These are phyloP conservation scores for Verticillium zaregamsianum DNA, from an alignment of 2,329 filamentous ascomycete species.

Conservation along the genomic window DNA sequence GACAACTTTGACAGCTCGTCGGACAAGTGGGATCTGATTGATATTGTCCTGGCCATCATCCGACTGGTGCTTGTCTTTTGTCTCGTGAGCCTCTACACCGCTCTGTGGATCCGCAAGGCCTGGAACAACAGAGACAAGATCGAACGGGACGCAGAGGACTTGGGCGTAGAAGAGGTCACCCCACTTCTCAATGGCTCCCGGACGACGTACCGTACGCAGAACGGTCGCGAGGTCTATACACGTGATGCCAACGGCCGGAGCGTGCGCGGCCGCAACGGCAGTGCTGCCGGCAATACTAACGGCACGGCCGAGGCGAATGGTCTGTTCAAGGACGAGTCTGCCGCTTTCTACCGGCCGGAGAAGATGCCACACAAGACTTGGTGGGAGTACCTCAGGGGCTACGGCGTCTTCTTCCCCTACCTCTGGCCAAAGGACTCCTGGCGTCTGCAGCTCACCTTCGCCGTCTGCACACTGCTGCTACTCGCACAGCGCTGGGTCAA, in stretches of 20 bases:
- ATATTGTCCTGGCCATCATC: slow-evolving; percentile 62
- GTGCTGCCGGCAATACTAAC: slow-evolving; percentile 24
- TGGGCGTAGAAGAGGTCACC: slow-evolving; percentile 51
- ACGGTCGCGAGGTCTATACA: slow-evolving; percentile 23
- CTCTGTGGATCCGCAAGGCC: slow-evolving; percentile 36
- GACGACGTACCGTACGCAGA: slow-evolving; percentile 30
- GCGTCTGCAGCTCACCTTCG: slow-evolving; percentile 70
- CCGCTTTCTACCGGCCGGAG: slow-evolving; percentile 84
- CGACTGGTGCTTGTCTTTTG: slow-evolving; percentile 64
- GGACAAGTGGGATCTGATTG: slow-evolving; percentile 54
- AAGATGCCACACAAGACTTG: slow-evolving; percentile 84
- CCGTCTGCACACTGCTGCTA: slow-evolving; percentile 78
- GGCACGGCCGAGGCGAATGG: slow-evolving; percentile 33
- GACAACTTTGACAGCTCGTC: slow-evolving; percentile 1
- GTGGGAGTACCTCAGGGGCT: slow-evolving; percentile 94
- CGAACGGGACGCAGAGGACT: slow-evolving; percentile 26
- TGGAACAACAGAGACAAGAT: slow-evolving; percentile 31
- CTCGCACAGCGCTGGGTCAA: slow-evolving; percentile 80
- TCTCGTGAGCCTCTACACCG: slow-evolving; percentile 46
- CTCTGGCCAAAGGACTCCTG: slow-evolving; percentile 84
- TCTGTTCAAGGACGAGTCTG: slow-evolving; percentile 52
- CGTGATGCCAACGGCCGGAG: slow-evolving; percentile 9
- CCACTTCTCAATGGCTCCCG: slow-evolving; percentile 52
- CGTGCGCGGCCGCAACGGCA: slow-evolving; percentile 14
- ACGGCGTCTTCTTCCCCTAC: slow-evolving; percentile 92